phyloP scores from a whole-genome alignment of 495 filamentous ascomycete species.

The Pyrenula massariospora region DNA sequence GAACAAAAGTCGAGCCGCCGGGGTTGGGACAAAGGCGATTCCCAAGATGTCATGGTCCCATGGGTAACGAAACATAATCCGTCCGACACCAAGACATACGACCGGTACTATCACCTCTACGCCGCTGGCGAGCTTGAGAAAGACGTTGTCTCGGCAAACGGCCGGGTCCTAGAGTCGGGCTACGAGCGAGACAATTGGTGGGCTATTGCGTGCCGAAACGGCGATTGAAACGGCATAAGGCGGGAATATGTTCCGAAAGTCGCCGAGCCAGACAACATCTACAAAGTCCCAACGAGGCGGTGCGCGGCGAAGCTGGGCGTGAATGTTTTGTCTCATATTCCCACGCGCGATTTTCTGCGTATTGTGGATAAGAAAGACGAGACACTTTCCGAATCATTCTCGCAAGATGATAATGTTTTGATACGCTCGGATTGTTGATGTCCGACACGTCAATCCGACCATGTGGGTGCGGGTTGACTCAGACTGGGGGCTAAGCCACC shows the following conservation, averaged over 20 bases:
- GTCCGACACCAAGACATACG: constrained; percentile 39
- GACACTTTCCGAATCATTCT: too few relatives aligned
- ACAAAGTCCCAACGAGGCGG: neutral
- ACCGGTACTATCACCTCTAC: constrained; percentile 94
- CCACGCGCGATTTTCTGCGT: too few relatives aligned
- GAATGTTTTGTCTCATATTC: too few relatives aligned
- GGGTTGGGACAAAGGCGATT: constrained; percentile 79
- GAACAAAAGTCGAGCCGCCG: constrained; percentile 83
- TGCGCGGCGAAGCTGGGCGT: neutral
- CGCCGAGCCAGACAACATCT: neutral
- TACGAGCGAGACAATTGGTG: constrained; percentile 99
- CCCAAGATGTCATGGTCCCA: constrained; percentile 91
- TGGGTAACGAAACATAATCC: constrained; percentile 60
- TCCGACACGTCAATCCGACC: too few relatives aligned
- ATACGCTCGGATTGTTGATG: too few relatives aligned
- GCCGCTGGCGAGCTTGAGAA: constrained; percentile 73
- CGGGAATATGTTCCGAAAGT: neutral
- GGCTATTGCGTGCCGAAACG: constrained; percentile 45
- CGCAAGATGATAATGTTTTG: too few relatives aligned
- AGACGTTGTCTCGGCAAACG: constrained; percentile 66
- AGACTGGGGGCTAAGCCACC: too few relatives aligned
- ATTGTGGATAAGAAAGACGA: too few relatives aligned
- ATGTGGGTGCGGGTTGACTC: too few relatives aligned
- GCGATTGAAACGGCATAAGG: neutral
- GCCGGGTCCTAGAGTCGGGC: constrained; percentile 63